Base-by-base conservation (phyloP, 345 rosid species). In the Camelina neglecta region DNA sequence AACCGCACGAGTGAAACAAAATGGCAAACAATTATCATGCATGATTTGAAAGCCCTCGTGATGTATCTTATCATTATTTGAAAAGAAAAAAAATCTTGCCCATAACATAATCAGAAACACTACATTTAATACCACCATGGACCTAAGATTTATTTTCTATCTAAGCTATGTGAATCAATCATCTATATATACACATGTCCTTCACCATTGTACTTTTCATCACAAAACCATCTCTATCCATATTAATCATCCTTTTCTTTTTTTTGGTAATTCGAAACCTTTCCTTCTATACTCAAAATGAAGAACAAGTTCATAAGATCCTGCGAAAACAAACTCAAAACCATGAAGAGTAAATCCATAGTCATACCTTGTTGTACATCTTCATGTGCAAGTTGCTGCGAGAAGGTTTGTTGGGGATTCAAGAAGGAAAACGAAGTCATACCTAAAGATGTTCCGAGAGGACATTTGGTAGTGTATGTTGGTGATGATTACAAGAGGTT, bases 371-470 rank as follows among this genome's bases (percentile, higher is more conserved):
- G 84, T 77, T 68, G 80, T 70, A 45, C 71, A 55, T 74, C 81
- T 11, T 84, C 74, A 23, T 82, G 89, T 13, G 87, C 85, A 69
- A 59, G 82, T 42, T 85, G 91, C 69, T 81, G 65, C 42, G 69
- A 83, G 36, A 73, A 87, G 86, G 82, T 62, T 29, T 68, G 79
- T 47, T 81, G 92, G 89, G 75, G 84, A 11, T 76, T 85, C 58
- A 67, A 71, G 78, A 81, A 73, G 3, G 84, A 84, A 63, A 80
- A 67, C 12, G 69, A 78, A 39, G 82, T 63, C 0, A 90, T 89
- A 60, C 98, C 98, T 4, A 81, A 78, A 74, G 97, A 93, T 76
- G 93, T 93, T 10, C 97, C 98, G 0, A 93, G 85, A 73, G 97
- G 97, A 56, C 96, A 91, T 78, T 79, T 89, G 15, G 96, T 81